Evolutionary conservation across 257 asterid genomes (phyloP).

Genomic region (Solanum microdontum): DNA sequence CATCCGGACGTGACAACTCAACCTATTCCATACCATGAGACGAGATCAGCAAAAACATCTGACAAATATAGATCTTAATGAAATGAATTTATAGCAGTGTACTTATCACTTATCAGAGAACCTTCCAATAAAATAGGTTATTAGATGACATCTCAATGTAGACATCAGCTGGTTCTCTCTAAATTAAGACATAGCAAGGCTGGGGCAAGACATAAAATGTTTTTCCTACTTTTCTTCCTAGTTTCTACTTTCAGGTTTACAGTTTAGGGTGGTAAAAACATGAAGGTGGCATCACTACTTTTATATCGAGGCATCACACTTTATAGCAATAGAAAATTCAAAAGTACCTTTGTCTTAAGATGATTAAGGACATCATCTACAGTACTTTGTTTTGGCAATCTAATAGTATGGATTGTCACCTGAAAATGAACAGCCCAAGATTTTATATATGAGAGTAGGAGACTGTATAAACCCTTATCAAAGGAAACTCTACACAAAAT

Average conservation of each 20-base stretch:
- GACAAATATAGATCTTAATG: neutral
- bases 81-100: neutral
- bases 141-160: neutral
- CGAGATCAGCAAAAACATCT: neutral
- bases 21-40: conserved; percentile 19
- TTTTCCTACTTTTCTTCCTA: neutral
- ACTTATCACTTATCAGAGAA: neutral
- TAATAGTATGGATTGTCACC: conserved; percentile 27
- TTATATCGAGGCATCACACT: neutral
- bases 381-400: conserved; percentile 44
- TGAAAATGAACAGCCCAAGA: neutral
- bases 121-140: neutral
- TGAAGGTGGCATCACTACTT: neutral
- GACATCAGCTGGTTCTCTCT: neutral
- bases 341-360: conserved; percentile 34
- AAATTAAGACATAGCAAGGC: neutral
- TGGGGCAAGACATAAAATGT: neutral
- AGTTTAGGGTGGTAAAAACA: neutral
- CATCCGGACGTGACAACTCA: conserved; percentile 48
- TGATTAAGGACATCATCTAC: conserved; percentile 45
- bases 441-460: neutral
- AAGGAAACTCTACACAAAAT: neutral
- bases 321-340: neutral
- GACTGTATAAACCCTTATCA: neutral
- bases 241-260: neutral